Percentiles rank a stretch among this genome's conserved stretches.
Evolutionary conservation across 352 stramenopile species (phyloP).

Genomic region (Pilasporangium apinafurcum): DNA sequence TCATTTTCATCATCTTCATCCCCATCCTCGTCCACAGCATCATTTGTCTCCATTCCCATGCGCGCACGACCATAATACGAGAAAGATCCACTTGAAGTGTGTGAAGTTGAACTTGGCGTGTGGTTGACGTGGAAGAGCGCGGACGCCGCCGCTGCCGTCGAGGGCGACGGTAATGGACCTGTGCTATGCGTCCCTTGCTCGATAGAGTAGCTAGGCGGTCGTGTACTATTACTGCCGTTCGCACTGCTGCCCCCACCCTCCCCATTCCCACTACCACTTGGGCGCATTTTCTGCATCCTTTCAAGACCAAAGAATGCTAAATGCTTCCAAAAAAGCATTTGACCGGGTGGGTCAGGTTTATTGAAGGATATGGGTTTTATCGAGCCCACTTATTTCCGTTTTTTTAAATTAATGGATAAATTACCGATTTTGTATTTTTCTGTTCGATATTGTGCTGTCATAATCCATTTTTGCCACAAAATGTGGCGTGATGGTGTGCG

Average conservation of each 20-base stretch:
- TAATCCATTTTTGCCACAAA: too few relatives aligned
- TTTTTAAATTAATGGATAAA: too few relatives aligned
- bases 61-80: too few relatives aligned
- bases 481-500: too few relatives aligned
- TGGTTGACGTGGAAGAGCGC: slow-evolving; percentile 12
- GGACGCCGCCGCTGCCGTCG: slow-evolving; percentile 6
- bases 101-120: too few relatives aligned
- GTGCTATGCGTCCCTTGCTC: too few relatives aligned
- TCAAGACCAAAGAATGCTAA: slow-evolving; percentile 15
- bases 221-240: not conserved
- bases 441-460: too few relatives aligned
- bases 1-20: slow-evolving; percentile 6
- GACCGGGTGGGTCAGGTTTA: too few relatives aligned
- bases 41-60: not conserved
- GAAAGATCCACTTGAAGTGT: too few relatives aligned
- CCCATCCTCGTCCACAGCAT: slow-evolving; percentile 2
- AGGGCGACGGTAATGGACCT: not conserved
- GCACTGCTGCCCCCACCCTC: not conserved
- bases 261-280: not conserved
- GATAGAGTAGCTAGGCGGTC: not conserved
- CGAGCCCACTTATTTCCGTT: too few relatives aligned
- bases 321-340: slow-evolving; percentile 6
- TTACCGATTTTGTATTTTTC: too few relatives aligned
- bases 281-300: slow-evolving; percentile 23
- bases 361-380: too few relatives aligned